Conservation (phyloP, 139 green algal genomes). For the Closterium sp. region DNA sequence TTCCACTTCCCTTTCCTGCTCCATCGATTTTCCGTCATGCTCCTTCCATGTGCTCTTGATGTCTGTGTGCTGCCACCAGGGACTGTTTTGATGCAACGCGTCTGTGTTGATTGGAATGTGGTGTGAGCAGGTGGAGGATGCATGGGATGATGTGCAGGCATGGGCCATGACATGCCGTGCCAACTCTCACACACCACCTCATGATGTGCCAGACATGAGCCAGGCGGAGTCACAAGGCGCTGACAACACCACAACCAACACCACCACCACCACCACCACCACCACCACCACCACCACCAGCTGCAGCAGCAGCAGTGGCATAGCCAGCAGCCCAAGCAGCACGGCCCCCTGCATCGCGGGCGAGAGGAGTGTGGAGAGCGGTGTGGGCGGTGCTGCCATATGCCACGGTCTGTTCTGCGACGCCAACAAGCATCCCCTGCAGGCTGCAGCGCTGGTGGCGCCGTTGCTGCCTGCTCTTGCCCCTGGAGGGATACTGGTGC, state of each 20-base stretch:
- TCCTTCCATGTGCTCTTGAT: too few species aligned
- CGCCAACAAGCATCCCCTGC: conserved; percentile 43
- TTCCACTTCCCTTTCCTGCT: too few species aligned
- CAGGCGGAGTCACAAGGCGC: not conserved
- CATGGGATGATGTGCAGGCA: not conserved
- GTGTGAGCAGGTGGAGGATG: not conserved
- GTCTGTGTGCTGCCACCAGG: too few species aligned
- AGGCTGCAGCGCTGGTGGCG: conserved; percentile 18
- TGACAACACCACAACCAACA: not conserved
- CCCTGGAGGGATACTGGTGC: conserved; percentile 12
- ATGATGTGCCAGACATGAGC: not conserved
- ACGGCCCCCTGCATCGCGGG: not conserved
- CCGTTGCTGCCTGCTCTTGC: conserved; percentile 13
- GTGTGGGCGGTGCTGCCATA: not conserved
- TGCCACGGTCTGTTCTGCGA: conserved; percentile 13
- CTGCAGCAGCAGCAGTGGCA: not conserved
- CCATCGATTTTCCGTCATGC: too few species aligned
- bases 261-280: not conserved
- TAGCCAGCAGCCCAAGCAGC: not conserved
- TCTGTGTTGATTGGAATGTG: too few species aligned
- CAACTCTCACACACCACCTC: not conserved
- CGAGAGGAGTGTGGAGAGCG: not conserved
- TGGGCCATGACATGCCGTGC: not conserved
- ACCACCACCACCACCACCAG: not conserved
- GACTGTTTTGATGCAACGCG: too few species aligned